phyloP scores from a whole-genome alignment of 805 yeast genomes.

The Lachancea cidri region DNA sequence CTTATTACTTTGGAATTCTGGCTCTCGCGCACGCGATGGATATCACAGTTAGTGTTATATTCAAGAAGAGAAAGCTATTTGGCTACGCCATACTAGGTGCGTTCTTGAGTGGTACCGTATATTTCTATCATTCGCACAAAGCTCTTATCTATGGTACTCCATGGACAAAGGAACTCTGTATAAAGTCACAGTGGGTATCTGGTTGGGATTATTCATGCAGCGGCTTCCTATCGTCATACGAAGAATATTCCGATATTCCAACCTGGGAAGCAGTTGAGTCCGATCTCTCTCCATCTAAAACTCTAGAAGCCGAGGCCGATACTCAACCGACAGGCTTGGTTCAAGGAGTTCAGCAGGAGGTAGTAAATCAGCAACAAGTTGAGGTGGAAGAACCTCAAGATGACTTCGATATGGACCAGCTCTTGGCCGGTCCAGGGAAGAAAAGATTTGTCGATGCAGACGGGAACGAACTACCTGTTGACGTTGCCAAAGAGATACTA shows the following conservation, averaged over 20 bases:
- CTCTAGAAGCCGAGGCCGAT: constrained; percentile 9
- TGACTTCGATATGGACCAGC: constrained; percentile 14
- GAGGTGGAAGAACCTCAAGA: constrained; percentile 5
- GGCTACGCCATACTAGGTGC: constrained; percentile 43
- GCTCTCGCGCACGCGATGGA: constrained; percentile 69
- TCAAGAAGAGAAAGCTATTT: constrained; percentile 38
- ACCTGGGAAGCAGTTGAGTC: constrained; percentile 1
- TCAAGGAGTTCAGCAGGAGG: constrained; percentile 2
- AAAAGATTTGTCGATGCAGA: constrained; percentile 35
- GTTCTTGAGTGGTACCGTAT: constrained; percentile 46
- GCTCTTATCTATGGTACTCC: constrained; percentile 73
- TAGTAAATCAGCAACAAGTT: constrained; percentile 1
- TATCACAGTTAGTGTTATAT: constrained; percentile 41
- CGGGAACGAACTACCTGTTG: constrained; percentile 35
- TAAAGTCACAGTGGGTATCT: constrained; percentile 48
- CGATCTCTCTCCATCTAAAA: constrained; percentile 7
- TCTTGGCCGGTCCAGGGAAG: constrained; percentile 23
- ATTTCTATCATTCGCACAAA: constrained; percentile 55
- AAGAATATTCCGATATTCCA: constrained; percentile 21
- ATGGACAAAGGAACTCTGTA: constrained; percentile 74
- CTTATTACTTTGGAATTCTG: constrained; percentile 80
- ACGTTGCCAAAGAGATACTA: constrained; percentile 25
- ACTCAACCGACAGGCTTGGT: constrained; percentile 4
- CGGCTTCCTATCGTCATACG: constrained; percentile 37
- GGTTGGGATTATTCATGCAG: constrained; percentile 91